Conservation (phyloP, 192 early-diverging fungal genomes). For the Chytriomyces confervae region DNA sequence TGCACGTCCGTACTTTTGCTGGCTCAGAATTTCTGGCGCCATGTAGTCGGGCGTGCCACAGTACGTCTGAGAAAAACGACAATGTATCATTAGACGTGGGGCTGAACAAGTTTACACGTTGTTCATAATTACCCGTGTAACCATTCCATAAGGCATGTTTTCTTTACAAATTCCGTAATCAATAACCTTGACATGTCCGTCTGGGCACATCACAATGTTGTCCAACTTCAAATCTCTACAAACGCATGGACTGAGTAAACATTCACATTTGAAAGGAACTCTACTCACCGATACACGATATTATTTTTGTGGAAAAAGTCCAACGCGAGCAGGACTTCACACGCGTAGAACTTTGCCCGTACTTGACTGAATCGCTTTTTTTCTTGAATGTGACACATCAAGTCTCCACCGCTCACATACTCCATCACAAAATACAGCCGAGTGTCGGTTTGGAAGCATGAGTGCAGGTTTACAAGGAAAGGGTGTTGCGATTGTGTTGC, state of each 20-base stretch:
- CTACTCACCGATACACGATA: slow-evolving; percentile 82
- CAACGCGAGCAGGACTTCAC: slow-evolving; percentile 90
- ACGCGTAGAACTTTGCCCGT: slow-evolving; percentile 95
- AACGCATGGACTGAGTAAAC: not conserved
- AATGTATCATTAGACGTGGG: not conserved
- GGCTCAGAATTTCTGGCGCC: slow-evolving; percentile 93
- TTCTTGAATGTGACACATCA: slow-evolving; percentile 98
- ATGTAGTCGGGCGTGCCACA: slow-evolving; percentile 96
- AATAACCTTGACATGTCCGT: slow-evolving; percentile 97
- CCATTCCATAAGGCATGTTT: slow-evolving; percentile 60
- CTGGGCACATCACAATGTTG: slow-evolving; percentile 86
- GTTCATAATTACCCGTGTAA: slow-evolving; percentile 38
- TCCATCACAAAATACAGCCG: slow-evolving; percentile 99
- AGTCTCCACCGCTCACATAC: slow-evolving; percentile 94
- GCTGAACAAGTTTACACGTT: not conserved
- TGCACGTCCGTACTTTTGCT: slow-evolving; percentile 86
- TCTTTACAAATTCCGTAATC: slow-evolving; percentile 99
- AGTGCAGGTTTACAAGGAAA: slow-evolving; percentile 94
- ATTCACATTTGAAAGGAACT: not conserved
- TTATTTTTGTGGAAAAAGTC: slow-evolving; percentile 95
- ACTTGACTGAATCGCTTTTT: slow-evolving; percentile 83
- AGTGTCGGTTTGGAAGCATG: slow-evolving; percentile 90
- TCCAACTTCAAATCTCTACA: slow-evolving; percentile 93
- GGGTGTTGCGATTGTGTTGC: slow-evolving; percentile 89
- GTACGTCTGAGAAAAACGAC: slow-evolving; percentile 43